phyloP scores from a whole-genome alignment of 139 green algal genomes.

The Diplosphaera chodatii region DNA sequence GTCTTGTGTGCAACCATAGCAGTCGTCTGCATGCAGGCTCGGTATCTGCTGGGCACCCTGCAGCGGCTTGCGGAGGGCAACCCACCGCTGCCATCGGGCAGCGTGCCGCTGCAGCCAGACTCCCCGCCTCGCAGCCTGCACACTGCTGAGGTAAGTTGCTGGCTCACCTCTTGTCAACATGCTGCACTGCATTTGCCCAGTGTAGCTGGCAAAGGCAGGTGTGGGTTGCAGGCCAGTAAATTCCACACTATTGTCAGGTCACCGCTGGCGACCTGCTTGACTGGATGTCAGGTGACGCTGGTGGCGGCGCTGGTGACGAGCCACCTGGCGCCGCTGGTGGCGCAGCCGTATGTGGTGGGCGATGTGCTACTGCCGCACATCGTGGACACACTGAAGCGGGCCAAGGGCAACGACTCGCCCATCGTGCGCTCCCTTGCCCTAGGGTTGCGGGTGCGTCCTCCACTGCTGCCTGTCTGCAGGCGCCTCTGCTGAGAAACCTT shows the following conservation, averaged over 20 bases:
- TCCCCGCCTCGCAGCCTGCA: neutral
- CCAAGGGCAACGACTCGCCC: neutral
- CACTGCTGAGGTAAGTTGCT: neutral
- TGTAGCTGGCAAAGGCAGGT: no score
- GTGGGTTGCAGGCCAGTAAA: no score
- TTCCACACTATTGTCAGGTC: no score
- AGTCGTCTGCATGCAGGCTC: neutral
- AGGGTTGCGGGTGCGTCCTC: neutral
- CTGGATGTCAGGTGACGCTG: neutral
- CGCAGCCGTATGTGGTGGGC: conserved; percentile 5
- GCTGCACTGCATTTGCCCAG: no score
- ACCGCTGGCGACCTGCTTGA: no score
- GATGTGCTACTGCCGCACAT: conserved; percentile 8
- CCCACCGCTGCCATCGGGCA: neutral
- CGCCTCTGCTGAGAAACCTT: no score
- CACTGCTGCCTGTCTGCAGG: no score
- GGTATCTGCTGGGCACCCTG: neutral
- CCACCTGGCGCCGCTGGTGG: conserved; percentile 5
- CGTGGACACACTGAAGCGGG: neutral
- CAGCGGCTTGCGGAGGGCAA: neutral
- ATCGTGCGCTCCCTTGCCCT: neutral
- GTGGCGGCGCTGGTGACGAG: neutral
- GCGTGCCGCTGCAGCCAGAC: neutral
- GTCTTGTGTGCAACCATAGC: no score
- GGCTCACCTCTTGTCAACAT: no score